Percentiles rank a stretch among this genome's conserved stretches.
These are phyloP conservation scores for Diplodia mutila DNA, from an alignment of 2,329 filamentous ascomycete genomes.

Conservation along the genomic window DNA sequence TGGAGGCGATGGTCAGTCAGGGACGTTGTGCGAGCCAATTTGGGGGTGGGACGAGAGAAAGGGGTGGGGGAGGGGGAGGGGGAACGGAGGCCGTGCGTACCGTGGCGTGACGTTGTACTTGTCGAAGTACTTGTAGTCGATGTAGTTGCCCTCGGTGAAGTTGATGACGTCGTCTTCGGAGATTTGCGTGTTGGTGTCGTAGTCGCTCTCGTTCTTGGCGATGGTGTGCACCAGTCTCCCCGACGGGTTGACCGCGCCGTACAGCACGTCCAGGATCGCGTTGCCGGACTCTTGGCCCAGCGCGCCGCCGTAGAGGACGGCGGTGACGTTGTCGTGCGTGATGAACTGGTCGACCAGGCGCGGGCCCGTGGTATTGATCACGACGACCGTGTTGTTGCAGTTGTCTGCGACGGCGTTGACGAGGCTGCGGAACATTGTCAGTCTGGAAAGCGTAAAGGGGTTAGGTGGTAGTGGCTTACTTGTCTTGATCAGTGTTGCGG, in stretches of 20 bases:
- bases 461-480: slow-evolving; percentile 63
- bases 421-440: not conserved
- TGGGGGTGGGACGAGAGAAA: too few species aligned
- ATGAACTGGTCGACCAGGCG: slow-evolving; percentile 23
- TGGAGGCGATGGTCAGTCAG: not conserved
- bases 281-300: slow-evolving; percentile 69
- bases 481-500: slow-evolving; percentile 35
- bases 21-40: not conserved
- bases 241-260: slow-evolving; percentile 75
- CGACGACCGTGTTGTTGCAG: slow-evolving; percentile 68
- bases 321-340: slow-evolving; percentile 24
- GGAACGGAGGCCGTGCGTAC: too few species aligned
- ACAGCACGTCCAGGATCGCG: slow-evolving; percentile 77
- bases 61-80: not conserved
- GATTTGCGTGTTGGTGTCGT: slow-evolving; percentile 40
- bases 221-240: slow-evolving; percentile 88
- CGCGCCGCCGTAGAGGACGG: slow-evolving; percentile 21
- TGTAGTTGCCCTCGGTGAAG: slow-evolving; percentile 48
- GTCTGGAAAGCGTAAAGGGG: not conserved
- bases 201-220: slow-evolving; percentile 71
- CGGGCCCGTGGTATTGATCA: slow-evolving; percentile 49
- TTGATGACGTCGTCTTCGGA: not conserved
- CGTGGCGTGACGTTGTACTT: slow-evolving; percentile 44
- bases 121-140: slow-evolving; percentile 53
- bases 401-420: slow-evolving; percentile 65